A percentile compares a stretch with the other conserved stretches of the same genome.
phyloP scores from a whole-genome alignment of 306 rosid genomes.

The Vicia sativa region DNA sequence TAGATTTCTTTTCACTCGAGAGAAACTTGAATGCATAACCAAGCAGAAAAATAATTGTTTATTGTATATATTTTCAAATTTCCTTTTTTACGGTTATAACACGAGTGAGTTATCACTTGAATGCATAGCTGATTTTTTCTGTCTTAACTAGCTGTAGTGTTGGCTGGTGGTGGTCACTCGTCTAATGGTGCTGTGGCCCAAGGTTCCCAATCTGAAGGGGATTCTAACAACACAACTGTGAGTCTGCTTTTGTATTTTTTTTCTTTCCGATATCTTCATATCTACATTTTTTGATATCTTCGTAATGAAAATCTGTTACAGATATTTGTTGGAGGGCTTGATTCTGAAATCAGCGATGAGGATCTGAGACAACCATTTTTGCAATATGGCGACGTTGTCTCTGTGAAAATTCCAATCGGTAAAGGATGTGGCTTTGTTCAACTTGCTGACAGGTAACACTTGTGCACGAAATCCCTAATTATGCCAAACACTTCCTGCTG shows the following conservation, averaged over 20 bases:
- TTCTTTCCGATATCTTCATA: constrained; percentile 15
- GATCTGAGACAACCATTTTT: constrained; percentile 91
- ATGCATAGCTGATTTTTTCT: constrained; percentile 31
- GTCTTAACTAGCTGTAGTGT: constrained; percentile 69
- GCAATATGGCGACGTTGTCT: constrained; percentile 85
- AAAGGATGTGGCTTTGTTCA: constrained; percentile 99
- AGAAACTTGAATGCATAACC: constrained; percentile 21
- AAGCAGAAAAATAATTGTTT: constrained; percentile 23
- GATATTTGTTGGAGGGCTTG: constrained; percentile 99
- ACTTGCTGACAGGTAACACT: constrained; percentile 81
- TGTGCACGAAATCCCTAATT: not conserved
- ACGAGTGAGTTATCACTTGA: constrained; percentile 12
- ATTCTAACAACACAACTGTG: constrained; percentile 86
- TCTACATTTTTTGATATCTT: constrained; percentile 16
- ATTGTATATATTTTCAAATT: constrained; percentile 24
- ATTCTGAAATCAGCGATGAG: constrained; percentile 87
- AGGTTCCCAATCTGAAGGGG: constrained; percentile 83
- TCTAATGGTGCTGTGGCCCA: constrained; percentile 70
- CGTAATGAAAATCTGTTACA: constrained; percentile 43
- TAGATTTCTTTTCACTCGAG: not conserved
- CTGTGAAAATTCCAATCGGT: constrained; percentile 92
- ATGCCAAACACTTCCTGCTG: not conserved
- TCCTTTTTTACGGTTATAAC: constrained; percentile 23
- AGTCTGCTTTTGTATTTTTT: constrained; percentile 43
- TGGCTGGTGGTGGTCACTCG: constrained; percentile 80